Base-by-base conservation (phyloP, 2,329 filamentous ascomycete genomes). In the Botrytis fragariae region DNA sequence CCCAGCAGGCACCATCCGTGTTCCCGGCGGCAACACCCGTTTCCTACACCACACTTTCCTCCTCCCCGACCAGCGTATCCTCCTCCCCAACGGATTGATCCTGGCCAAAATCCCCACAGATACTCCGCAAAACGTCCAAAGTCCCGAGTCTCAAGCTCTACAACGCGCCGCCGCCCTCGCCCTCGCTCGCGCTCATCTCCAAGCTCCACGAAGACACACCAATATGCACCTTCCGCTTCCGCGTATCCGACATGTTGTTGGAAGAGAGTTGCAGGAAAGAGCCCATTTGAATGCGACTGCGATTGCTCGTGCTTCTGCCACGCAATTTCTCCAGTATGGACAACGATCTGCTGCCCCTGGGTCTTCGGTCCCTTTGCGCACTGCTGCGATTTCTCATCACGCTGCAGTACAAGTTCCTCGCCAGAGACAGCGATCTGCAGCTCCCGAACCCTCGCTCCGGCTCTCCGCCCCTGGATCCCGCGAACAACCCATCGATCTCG, bases 101-200 rank as follows among this genome's bases (percentile, higher is more conserved):
- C 8, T 42, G 0, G 4, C 12, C 22, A 9, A 10, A 62, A 2
- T 9, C 7, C 3, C 60, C 2, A 5, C 20, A n/a, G 7, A 14
- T 3, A 4, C 35, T n/a, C 60, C 14, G 1, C 14, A 8, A 12
- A 10, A 4, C 22, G 5, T 0, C 4, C 61, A 10, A 14, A 0
- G 9, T 12, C 37, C 61, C 0, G n/a, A 44, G 8, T 7, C 14
- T 9, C 6, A 3, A 12, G 4, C 16, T 20, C 25, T 16, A 6
- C n/a, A 20, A 42, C 37, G 48, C 25, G 48, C 22, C 48, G 25
- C 25, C 10, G 25, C 45, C 10, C 10, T 25, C 45, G 10, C 22
- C 1, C 45, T 51, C 45, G 22, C 45, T 51, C 45, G 22, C 22
- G 45, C 48, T n/a, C 48, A 51, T 25, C 25, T 51, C 10, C 48